These are phyloP conservation scores for Voacanga thouarsii DNA, from an alignment of 257 asterid genomes.

Conservation along the genomic window DNA sequence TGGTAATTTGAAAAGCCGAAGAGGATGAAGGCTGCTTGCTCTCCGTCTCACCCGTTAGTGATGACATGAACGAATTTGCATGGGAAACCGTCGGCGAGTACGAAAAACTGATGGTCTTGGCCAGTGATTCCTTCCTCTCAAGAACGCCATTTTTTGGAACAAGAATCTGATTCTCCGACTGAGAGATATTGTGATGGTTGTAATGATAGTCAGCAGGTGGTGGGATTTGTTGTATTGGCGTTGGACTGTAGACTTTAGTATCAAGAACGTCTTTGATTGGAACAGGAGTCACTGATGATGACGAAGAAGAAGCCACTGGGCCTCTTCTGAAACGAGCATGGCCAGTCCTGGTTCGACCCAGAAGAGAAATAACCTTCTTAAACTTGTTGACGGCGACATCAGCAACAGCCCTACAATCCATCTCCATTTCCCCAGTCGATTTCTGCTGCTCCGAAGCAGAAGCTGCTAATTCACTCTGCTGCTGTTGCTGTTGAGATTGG, in stretches of 20 bases:
- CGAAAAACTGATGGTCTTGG: slow-evolving; percentile 63
- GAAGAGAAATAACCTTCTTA: slow-evolving; percentile 53
- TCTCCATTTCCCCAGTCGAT: slow-evolving; percentile 15
- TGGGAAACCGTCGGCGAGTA: slow-evolving; percentile 48
- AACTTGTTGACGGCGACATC: slow-evolving; percentile 64
- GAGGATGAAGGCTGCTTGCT: slow-evolving; percentile 39
- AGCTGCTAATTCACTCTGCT: neutral
- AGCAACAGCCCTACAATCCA: slow-evolving; percentile 54
- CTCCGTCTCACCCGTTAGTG: slow-evolving; percentile 54
- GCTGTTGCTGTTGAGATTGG: slow-evolving; percentile 20
- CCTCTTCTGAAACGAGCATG: slow-evolving; percentile 92
- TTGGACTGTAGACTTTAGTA: slow-evolving; percentile 58
- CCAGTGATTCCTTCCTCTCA: slow-evolving; percentile 25
- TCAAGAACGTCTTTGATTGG: slow-evolving; percentile 15
- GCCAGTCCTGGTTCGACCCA: slow-evolving; percentile 69
- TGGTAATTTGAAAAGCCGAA: slow-evolving; percentile 47
- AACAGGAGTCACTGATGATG: slow-evolving; percentile 17
- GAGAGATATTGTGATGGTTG: neutral
- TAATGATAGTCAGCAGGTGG: slow-evolving; percentile 25
- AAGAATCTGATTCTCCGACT: slow-evolving; percentile 6
- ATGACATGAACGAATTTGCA: slow-evolving; percentile 50
- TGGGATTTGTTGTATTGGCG: slow-evolving; percentile 85
- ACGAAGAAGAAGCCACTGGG: slow-evolving; percentile 36
- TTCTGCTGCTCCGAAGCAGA: slow-evolving; percentile 19
- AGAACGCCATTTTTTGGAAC: slow-evolving; percentile 15